phyloP scores from a whole-genome alignment of 495 filamentous ascomycete species.

The Neurospora sp. region DNA sequence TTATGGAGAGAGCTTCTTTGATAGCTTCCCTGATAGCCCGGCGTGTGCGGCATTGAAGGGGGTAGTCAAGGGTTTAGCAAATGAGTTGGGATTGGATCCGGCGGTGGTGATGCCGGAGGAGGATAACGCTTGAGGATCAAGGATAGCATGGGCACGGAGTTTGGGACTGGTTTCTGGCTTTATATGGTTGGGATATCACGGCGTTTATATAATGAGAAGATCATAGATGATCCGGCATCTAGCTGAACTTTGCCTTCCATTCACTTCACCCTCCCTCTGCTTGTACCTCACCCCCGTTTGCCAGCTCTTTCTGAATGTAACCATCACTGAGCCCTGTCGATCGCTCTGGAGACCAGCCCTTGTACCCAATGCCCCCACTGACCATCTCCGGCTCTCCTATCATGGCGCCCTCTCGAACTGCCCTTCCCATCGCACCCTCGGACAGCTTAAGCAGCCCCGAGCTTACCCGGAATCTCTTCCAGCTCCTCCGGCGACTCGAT shows the following conservation, averaged over 20 bases:
- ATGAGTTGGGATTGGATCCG: slow-evolving; percentile 48
- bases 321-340: no score
- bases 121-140: slow-evolving; percentile 4
- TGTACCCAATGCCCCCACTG: no score
- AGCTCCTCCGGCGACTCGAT: slow-evolving; percentile 68
- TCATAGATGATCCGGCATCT: background rate
- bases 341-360: no score
- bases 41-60: slow-evolving; percentile 65
- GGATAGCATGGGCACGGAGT: background rate
- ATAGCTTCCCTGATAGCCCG: slow-evolving; percentile 84
- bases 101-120: slow-evolving; percentile 26
- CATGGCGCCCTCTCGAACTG: no score
- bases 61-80: slow-evolving; percentile 62
- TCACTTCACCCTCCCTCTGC: background rate
- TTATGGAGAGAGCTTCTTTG: slow-evolving; percentile 95
- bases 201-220: slow-evolving; percentile 2
- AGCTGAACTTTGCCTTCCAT: background rate
- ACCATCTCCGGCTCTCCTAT: no score
- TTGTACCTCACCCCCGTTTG: no score
- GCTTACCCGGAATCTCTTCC: slow-evolving; percentile 58
- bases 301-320: no score
- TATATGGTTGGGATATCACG: background rate
- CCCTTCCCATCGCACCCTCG: no score
- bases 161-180: background rate
- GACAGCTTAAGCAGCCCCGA: slow-evolving; percentile 33